Percentiles rank a stretch among this genome's conserved stretches.
phyloP scores from a whole-genome alignment of 202 grass and related monocot species.

The Cymbopogon flexuosus region DNA sequence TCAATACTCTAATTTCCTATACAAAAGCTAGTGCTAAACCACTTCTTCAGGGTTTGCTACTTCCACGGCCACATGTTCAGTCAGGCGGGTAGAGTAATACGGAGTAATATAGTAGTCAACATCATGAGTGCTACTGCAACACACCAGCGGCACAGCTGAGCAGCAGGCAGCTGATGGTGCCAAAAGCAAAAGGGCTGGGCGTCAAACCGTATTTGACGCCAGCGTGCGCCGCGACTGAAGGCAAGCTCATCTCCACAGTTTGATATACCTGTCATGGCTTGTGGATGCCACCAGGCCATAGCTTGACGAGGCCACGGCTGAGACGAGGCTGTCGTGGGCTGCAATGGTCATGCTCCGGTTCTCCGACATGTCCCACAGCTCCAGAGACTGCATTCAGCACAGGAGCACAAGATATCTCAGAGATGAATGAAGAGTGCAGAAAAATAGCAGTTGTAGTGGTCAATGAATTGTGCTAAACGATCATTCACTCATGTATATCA shows the following conservation, averaged over 20 bases:
- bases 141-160: constrained; percentile 19
- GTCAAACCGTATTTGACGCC: neutral
- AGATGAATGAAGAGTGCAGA: neutral
- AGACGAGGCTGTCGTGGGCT: constrained; percentile 44
- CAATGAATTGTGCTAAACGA: neutral
- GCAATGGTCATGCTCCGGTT: constrained; percentile 56
- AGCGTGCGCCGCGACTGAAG: neutral
- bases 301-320: constrained; percentile 47
- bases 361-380: constrained; percentile 62
- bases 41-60: constrained; percentile 22
- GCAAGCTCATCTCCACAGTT: constrained; percentile 52
- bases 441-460: neutral
- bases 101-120: neutral
- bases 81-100: neutral
- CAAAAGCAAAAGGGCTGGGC: neutral
- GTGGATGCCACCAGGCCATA: constrained; percentile 55
- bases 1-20: constrained; percentile 19
- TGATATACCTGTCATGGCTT: constrained; percentile 62
- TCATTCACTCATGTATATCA: neutral
- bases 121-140: neutral
- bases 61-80: constrained; percentile 20
- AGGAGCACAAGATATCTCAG: neutral
- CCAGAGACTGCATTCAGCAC: constrained; percentile 47
- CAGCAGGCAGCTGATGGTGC: neutral
- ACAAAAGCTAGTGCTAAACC: constrained; percentile 42